A percentile compares a stretch with the other conserved stretches of the same genome.
Conservation (phyloP, 768 basidiomycete species). For the Mycena polygramma region DNA sequence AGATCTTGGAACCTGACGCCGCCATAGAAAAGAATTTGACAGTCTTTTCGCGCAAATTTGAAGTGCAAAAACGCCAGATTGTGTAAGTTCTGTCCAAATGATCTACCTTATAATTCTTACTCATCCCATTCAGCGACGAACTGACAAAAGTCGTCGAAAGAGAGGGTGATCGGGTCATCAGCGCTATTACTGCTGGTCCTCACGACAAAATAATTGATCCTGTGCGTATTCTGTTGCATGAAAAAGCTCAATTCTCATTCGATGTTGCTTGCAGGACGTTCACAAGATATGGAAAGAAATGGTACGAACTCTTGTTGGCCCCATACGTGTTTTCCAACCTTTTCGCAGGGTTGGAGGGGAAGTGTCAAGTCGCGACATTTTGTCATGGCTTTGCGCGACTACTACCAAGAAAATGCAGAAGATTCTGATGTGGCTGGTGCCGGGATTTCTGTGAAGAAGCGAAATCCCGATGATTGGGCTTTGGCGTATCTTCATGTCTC, state of each 20-base stretch:
- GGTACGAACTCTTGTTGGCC: conserved; percentile 39
- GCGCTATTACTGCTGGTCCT: conserved; percentile 45
- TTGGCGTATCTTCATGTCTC: conserved; percentile 45
- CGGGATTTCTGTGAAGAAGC: conserved; percentile 22
- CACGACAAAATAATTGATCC: conserved; percentile 45
- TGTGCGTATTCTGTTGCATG: conserved; percentile 15
- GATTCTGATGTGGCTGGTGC: conserved; percentile 22
- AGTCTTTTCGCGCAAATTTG: conserved; percentile 51
- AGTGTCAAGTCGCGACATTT: conserved; percentile 53
- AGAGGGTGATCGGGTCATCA: conserved; percentile 49
- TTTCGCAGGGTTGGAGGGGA: conserved; percentile 49
- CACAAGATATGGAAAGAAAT: conserved; percentile 55
- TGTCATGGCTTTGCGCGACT: conserved; percentile 51
- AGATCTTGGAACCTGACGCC: conserved; percentile 27
- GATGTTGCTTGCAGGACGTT: conserved; percentile 44
- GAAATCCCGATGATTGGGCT: conserved; percentile 44
- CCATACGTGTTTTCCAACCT: neutral
- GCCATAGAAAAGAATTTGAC: conserved; percentile 46
- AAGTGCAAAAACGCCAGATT: conserved; percentile 48
- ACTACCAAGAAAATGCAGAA: conserved; percentile 41
- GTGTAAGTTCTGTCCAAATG: conserved; percentile 18
- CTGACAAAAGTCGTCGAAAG: conserved; percentile 44
- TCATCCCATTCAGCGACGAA: conserved; percentile 39
- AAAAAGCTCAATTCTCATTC: neutral
- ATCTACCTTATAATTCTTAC: neutral